Evolutionary conservation across 2,329 filamentous ascomycete species (phyloP), one percentile per base, ranked within the genome.

Genomic region (Epicoccum sorghinum): DNA sequence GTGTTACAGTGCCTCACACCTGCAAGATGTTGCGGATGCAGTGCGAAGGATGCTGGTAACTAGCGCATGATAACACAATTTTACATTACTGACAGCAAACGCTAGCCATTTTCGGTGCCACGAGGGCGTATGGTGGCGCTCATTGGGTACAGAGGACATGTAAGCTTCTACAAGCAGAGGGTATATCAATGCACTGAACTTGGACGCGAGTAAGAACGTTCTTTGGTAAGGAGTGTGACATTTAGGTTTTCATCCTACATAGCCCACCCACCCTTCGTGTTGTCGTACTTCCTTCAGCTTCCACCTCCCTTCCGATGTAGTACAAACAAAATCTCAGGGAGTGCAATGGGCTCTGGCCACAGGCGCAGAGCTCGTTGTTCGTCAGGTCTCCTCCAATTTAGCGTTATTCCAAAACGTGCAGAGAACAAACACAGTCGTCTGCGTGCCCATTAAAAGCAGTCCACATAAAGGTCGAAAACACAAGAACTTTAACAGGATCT

Each of bases 191-290:
- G 18, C 18, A 18, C 18, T 18, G 18, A 18, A 18, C 18, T 18
- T 18, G 18, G 18, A 18, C 18, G 18, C 18, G 18, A 18, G 18
- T 18, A 61, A 71, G 68, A 62, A 3, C 4, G 9, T 29, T 29
- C 27, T 2, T 9, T 29, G 27, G 27, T 29, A 29, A 29, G 9
- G 69, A 72, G 67, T 70, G 69, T 72, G 65, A 68, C 65, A 72
- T 72, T 72, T 57, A 69, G 67, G 61, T 69, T 68, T 54, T 72
- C 61, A 70, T 71, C 69, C 69, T 73, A 71, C 67, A 35, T 44
- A 47, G 43, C 35, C 38, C 37, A 65, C 47, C 39, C 46, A 14
- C 36, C 46, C 40, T 46, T 49, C 7, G 36, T 35, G 44, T 27
- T 40, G 37, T 52, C 41, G 42, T 52, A 47, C 30, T 37, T 45